These are phyloP conservation scores for Penicillium paneum DNA, from an alignment of 2,329 filamentous ascomycete species.

Conservation along the genomic window DNA sequence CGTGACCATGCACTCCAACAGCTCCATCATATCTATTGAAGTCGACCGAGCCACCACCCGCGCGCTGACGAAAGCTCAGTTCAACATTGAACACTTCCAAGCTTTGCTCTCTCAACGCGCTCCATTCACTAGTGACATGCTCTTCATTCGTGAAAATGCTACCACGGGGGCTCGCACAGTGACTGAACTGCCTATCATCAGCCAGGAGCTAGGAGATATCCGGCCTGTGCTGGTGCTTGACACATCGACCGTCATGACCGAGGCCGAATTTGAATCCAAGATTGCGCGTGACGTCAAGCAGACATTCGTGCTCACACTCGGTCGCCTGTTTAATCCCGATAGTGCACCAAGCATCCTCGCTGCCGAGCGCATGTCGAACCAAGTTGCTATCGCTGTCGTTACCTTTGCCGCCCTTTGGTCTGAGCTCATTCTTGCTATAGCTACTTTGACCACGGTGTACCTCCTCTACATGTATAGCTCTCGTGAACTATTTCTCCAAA, in stretches of 20 bases:
- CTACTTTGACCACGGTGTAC: constrained; percentile 22
- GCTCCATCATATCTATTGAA: constrained; percentile 29
- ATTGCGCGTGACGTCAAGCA: constrained; percentile 29
- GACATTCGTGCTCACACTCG: constrained; percentile 31
- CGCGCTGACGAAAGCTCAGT: constrained; percentile 19
- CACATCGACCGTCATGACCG: constrained; percentile 28
- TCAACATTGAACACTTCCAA: constrained; percentile 34
- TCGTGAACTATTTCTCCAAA: constrained; percentile 31
- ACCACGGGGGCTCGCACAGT: constrained; percentile 27
- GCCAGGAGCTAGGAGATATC: constrained; percentile 30
- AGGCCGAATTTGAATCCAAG: constrained; percentile 27
- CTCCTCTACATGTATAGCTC: constrained; percentile 30
- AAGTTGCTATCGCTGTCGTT: constrained; percentile 32
- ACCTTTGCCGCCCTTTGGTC: constrained; percentile 28
- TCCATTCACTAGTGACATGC: constrained; percentile 34
- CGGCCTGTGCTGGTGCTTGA: constrained; percentile 31
- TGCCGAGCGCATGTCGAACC: constrained; percentile 22
- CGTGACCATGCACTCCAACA: constrained; percentile 35
- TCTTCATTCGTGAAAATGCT: constrained; percentile 30
- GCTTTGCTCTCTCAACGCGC: constrained; percentile 30
- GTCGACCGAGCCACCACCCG: constrained; percentile 20
- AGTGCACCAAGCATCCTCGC: constrained; percentile 17
- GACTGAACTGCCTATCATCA: constrained; percentile 33
- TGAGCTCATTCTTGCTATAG: constrained; percentile 29
- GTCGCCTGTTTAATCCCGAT: constrained; percentile 33